Evolutionary conservation across 139 green algal genomes (phyloP).

Genomic region (Spirogloea muscicola): DNA sequence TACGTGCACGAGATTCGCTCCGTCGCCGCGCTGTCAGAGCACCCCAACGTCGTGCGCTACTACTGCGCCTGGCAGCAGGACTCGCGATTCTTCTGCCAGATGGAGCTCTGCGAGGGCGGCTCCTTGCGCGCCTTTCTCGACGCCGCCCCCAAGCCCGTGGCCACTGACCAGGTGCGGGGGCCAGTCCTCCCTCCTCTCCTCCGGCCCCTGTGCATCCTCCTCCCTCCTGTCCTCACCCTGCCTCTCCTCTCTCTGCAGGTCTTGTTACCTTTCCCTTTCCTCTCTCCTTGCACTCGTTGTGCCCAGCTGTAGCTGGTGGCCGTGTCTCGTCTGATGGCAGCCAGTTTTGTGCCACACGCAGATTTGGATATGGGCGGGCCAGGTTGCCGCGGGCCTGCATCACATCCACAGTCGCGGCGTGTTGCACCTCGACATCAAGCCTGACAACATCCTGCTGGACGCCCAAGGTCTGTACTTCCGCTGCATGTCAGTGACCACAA

Average conservation of each 20-base stretch:
- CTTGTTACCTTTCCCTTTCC: too few relatives aligned
- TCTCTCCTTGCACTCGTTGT: too few relatives aligned
- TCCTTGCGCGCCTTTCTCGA: conserved; percentile 58
- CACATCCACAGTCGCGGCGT: conserved; percentile 68
- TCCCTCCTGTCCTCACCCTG: too few relatives aligned
- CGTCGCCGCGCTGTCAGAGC: conserved; percentile 58
- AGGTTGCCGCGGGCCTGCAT: conserved; percentile 58
- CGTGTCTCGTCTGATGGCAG: too few relatives aligned
- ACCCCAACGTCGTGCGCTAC: conserved; percentile 70
- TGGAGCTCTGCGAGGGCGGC: conserved; percentile 55
- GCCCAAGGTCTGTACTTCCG: conserved; percentile 28
- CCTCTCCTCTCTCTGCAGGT: too few relatives aligned
- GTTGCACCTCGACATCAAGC: conserved; percentile 80
- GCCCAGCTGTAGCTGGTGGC: too few relatives aligned
- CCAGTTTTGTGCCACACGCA: too few relatives aligned
- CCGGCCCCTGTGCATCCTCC: too few relatives aligned
- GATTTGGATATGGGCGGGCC: conserved; percentile 44
- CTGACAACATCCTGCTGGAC: conserved; percentile 73
- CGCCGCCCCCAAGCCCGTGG: conserved; percentile 12
- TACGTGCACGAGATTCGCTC: conserved; percentile 66
- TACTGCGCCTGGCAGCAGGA: conserved; percentile 75
- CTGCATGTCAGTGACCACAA: too few relatives aligned
- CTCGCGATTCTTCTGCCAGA: conserved; percentile 72
- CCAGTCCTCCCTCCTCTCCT: too few relatives aligned
- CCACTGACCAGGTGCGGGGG: conserved; percentile 40